These are phyloP conservation scores for Aspergillus calidoustus DNA, from an alignment of 2,329 filamentous ascomycete species.

Conservation along the genomic window DNA sequence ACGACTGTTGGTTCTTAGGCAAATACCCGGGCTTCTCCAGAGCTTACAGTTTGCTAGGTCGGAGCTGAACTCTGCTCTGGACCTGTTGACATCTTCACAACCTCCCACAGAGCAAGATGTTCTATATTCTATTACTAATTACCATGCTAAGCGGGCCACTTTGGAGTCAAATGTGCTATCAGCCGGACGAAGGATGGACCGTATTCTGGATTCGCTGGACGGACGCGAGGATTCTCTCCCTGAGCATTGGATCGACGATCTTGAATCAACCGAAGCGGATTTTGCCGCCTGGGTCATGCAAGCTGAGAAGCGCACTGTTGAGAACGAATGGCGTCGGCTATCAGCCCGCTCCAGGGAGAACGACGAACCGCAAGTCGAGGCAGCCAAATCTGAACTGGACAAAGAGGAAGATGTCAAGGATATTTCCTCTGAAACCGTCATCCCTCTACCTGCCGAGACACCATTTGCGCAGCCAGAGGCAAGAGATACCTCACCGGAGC, in stretches of 20 bases:
- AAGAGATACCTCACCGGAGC: not conserved
- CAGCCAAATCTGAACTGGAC: not conserved
- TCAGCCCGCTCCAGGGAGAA: conserved; percentile 18
- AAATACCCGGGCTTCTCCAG: conserved; percentile 70
- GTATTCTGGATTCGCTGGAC: conserved; percentile 84
- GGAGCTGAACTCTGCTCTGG: conserved; percentile 40
- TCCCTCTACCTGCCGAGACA: not conserved
- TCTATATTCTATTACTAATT: conserved; percentile 39
- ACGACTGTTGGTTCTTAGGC: conserved; percentile 74
- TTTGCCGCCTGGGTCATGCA: conserved; percentile 81
- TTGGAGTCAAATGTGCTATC: conserved; percentile 71
- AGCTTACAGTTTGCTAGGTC: conserved; percentile 58
- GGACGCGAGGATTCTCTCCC: conserved; percentile 83
- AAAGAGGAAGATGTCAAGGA: not conserved
- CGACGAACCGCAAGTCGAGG: not conserved
- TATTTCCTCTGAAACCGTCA: not conserved
- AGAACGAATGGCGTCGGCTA: conserved; percentile 59
- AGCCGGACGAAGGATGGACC: conserved; percentile 76
- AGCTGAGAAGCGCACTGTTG: conserved; percentile 74
- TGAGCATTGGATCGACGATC: conserved; percentile 81
- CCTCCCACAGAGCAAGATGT: conserved; percentile 32
- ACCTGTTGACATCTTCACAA: conserved; percentile 31
- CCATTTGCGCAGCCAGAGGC: not conserved
- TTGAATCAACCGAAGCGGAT: conserved; percentile 77
- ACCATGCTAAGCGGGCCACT: conserved; percentile 54